Evolutionary conservation across 305 asterid genomes (phyloP).

Genomic region (Coffea humblotiana): DNA sequence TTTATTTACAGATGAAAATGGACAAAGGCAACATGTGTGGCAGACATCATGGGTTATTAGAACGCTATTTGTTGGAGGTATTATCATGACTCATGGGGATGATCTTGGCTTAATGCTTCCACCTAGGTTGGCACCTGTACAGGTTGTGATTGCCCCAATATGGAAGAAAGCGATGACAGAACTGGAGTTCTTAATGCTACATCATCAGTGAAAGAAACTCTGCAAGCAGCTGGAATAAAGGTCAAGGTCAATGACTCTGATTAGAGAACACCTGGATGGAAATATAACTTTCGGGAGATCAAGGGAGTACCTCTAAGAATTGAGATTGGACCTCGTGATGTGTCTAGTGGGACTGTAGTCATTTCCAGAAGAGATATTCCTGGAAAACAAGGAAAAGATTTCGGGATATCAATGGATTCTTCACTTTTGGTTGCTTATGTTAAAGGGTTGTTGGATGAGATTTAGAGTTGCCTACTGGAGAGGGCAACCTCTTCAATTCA

Average conservation of each 20-base stretch:
- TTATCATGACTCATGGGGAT: slow-evolving; percentile 97
- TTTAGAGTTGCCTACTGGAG: no score
- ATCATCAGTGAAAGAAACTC: slow-evolving; percentile 61
- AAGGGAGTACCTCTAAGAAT: no score
- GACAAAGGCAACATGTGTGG: slow-evolving; percentile 91
- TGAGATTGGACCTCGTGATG: no score
- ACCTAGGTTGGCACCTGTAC: slow-evolving; percentile 86
- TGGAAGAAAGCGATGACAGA: slow-evolving; percentile 84
- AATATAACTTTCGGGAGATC: slow-evolving; percentile 94
- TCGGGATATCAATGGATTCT: no score
- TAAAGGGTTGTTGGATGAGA: no score
- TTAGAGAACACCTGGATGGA: slow-evolving; percentile 99
- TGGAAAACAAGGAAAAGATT: no score
- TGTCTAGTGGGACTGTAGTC: no score
- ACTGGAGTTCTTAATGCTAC: slow-evolving; percentile 67
- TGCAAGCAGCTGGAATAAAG: slow-evolving; percentile 74
- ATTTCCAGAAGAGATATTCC: no score
- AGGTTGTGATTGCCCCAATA: slow-evolving; percentile 90
- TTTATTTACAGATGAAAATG: slow-evolving; percentile 81
- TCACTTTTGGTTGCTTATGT: no score
- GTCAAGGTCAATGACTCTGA: slow-evolving; percentile 85
- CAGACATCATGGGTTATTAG: slow-evolving; percentile 99
- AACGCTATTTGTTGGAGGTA: slow-evolving; percentile 94
- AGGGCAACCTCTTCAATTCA: no score
- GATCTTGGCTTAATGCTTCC: slow-evolving; percentile 92